Evolutionary conservation across 2,329 filamentous ascomycete species (phyloP).

Genomic region (Coniochaeta sp.): DNA sequence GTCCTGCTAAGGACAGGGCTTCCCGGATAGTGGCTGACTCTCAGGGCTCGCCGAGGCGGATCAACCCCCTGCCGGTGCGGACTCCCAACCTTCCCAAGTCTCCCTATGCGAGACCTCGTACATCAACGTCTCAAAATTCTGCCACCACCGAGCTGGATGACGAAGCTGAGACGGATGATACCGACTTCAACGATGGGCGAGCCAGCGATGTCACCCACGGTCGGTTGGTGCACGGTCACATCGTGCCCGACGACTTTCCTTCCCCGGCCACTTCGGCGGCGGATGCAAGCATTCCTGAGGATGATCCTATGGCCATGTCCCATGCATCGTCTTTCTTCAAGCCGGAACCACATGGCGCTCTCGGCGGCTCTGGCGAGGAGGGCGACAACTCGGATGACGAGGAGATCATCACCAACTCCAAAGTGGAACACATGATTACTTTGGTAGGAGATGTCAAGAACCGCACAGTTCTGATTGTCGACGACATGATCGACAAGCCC

Average conservation of each 20-base stretch:
- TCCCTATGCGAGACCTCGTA: constrained; percentile 20
- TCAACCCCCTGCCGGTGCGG: constrained; percentile 22
- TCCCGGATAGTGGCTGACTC: constrained; percentile 32
- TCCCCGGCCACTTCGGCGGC: constrained; percentile 67
- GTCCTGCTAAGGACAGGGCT: constrained; percentile 12
- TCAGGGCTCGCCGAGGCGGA: constrained; percentile 34
- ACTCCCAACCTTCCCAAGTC: constrained; percentile 20
- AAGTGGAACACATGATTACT: constrained; percentile 90
- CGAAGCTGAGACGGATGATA: constrained; percentile 29
- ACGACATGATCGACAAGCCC: constrained; percentile 98
- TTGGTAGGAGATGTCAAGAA: constrained; percentile 91
- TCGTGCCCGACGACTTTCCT: constrained; percentile 89
- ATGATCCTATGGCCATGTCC: constrained; percentile 76
- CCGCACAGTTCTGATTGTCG: constrained; percentile 86
- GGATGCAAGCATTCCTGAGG: constrained; percentile 55
- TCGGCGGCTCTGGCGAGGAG: constrained; percentile 80
- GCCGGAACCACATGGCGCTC: constrained; percentile 57
- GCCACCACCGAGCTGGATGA: constrained; percentile 29
- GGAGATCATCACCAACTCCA: constrained; percentile 72
- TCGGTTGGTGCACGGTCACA: constrained; percentile 84
- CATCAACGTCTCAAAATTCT: constrained; percentile 26
- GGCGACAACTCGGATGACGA: constrained; percentile 85
- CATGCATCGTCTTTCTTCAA: constrained; percentile 76
- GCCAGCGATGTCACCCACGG: constrained; percentile 87
- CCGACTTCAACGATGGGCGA: constrained; percentile 68